Evolutionary conservation across 192 early-diverging fungal genomes (phyloP).

Genomic region (Haplosporangium gracile): DNA sequence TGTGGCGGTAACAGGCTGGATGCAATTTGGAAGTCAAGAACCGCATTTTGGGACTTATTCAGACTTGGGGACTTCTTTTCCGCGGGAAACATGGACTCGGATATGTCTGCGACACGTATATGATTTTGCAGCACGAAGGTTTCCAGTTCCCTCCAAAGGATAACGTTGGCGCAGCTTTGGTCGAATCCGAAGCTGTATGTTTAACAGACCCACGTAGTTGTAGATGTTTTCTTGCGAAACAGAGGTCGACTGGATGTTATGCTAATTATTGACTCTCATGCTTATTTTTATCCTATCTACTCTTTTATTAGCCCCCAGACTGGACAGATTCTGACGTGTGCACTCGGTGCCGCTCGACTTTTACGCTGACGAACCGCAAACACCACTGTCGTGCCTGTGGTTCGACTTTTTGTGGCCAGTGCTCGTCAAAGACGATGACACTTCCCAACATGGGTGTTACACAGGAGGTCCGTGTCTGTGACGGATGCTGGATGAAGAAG

Average conservation of each 20-base stretch:
- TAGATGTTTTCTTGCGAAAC: background rate
- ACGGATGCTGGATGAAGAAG: slow-evolving; percentile 86
- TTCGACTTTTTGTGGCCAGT: slow-evolving; percentile 93
- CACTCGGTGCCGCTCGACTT: slow-evolving; percentile 91
- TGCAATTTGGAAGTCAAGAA: slow-evolving; percentile 83
- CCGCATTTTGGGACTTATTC: slow-evolving; percentile 85
- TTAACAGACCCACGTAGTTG: background rate
- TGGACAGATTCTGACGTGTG: slow-evolving; percentile 97
- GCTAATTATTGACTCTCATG: background rate
- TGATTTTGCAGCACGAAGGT: slow-evolving; percentile 85
- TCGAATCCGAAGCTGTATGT: slow-evolving; percentile 90
- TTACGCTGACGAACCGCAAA: slow-evolving; percentile 96
- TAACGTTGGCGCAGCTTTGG: slow-evolving; percentile 72
- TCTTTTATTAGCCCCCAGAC: slow-evolving; percentile 84
- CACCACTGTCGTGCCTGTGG: slow-evolving; percentile 99
- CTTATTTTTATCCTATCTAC: background rate
- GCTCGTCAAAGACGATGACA: slow-evolving; percentile 89
- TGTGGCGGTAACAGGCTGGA: slow-evolving; percentile 57
- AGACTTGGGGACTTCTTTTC: slow-evolving; percentile 92
- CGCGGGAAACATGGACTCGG: slow-evolving; percentile 83
- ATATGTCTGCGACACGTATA: slow-evolving; percentile 87
- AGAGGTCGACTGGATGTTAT: background rate
- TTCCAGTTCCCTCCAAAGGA: slow-evolving; percentile 82
- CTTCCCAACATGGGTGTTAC: slow-evolving; percentile 91
- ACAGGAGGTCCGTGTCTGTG: slow-evolving; percentile 95